phyloP scores from a whole-genome alignment of 2,329 filamentous ascomycete species.

The Bipolaris victoriae region DNA sequence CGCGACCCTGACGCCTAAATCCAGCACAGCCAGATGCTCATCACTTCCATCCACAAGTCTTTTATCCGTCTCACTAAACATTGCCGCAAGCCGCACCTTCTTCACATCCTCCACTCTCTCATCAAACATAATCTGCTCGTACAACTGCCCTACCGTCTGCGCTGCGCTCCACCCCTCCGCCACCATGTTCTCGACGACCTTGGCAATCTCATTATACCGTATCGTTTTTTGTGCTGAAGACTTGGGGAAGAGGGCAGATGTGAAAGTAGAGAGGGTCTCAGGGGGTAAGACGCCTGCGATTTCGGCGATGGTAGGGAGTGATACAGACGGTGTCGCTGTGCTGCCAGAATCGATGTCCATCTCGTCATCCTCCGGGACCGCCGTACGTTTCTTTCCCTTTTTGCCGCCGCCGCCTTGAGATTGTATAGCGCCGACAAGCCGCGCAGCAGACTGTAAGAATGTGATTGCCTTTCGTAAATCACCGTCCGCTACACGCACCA shows the following conservation, averaged over 20 bases:
- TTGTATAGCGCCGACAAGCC: constrained; percentile 72
- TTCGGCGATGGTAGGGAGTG: constrained; percentile 83
- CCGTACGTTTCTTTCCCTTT: constrained; percentile 54
- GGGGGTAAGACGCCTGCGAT: constrained; percentile 94
- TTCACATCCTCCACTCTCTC: constrained; percentile 82
- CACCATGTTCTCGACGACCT: constrained; percentile 85
- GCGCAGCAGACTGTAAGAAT: constrained; percentile 90
- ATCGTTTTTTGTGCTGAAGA: constrained; percentile 50
- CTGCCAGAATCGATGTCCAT: constrained; percentile 54
- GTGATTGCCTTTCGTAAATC: constrained; percentile 97
- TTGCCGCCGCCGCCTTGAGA: constrained; percentile 20
- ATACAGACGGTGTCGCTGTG: constrained; percentile 46
- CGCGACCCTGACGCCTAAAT: constrained; percentile 81
- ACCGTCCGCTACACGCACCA: constrained; percentile 89
- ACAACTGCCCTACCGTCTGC: constrained; percentile 85
- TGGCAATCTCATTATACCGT: constrained; percentile 74
- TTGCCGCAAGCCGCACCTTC: constrained; percentile 86
- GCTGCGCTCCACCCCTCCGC: constrained; percentile 96
- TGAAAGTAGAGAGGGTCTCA: constrained; percentile 70
- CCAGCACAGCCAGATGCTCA: constrained; percentile 89
- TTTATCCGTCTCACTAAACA: constrained; percentile 96
- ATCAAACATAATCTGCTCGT: constrained; percentile 81
- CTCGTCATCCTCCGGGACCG: constrained; percentile 60
- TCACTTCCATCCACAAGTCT: constrained; percentile 92
- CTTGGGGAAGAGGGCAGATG: constrained; percentile 75